phyloP scores from a whole-genome alignment of 768 basidiomycete species.

The Butyriboletus loyo region DNA sequence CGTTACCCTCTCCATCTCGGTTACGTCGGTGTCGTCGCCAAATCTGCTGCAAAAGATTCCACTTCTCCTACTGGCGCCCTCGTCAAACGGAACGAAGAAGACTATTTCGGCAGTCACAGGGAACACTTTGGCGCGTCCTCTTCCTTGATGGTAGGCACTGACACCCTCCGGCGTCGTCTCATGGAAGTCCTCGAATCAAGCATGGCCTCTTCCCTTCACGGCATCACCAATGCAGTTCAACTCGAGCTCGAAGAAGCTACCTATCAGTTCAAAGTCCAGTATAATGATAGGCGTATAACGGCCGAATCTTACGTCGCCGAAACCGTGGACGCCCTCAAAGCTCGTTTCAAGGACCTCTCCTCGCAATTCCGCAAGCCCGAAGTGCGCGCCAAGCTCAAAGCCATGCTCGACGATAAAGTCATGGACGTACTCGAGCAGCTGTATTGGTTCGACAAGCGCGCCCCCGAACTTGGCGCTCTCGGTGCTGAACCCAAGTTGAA shows the following conservation, averaged over 20 bases:
- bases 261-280: slow-evolving; percentile 99
- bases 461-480: slow-evolving; percentile 68
- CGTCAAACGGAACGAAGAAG: slow-evolving; percentile 55
- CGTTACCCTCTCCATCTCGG: slow-evolving; percentile 96
- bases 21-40: slow-evolving; percentile 95
- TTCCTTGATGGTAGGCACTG: slow-evolving; percentile 86
- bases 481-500: slow-evolving; percentile 68
- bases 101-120: slow-evolving; percentile 63
- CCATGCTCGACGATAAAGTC: slow-evolving; percentile 92
- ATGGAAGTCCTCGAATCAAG: slow-evolving; percentile 98
- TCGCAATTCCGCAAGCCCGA: slow-evolving; percentile 84
- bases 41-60: slow-evolving; percentile 58
- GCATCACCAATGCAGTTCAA: slow-evolving; percentile 96
- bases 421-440: slow-evolving; percentile 97
- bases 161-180: slow-evolving; percentile 81
- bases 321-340: slow-evolving; percentile 90
- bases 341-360: slow-evolving; percentile 82
- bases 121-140: slow-evolving; percentile 60
- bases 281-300: slow-evolving; percentile 92
- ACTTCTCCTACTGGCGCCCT: slow-evolving; percentile 46
- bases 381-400: slow-evolving; percentile 84
- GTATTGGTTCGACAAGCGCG: slow-evolving; percentile 93
- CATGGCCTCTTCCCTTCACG: slow-evolving; percentile 94
- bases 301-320: slow-evolving; percentile 98
- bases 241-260: slow-evolving; percentile 95